A percentile compares a stretch with the other conserved stretches of the same genome.
Conservation (phyloP, 176 grass and related monocot genomes). For the Ampelocalamus luodianensis region DNA sequence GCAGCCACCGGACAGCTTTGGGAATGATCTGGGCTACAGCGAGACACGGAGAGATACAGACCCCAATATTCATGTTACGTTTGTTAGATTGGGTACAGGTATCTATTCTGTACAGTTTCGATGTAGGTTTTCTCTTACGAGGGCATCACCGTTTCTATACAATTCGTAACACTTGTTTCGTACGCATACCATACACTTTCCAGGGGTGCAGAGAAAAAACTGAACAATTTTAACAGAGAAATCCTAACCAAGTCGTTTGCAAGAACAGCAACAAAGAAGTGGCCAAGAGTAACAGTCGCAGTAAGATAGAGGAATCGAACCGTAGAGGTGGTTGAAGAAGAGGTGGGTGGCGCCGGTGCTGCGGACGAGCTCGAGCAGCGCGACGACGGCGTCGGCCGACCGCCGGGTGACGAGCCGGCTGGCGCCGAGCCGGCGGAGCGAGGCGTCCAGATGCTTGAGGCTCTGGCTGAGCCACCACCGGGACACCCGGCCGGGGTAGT, state of each 20-base stretch:
- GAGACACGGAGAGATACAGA: too few relatives aligned
- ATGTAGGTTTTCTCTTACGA: too few relatives aligned
- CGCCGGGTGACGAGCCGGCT: constrained; percentile 64
- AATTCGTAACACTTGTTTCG: too few relatives aligned
- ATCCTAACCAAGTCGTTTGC: neutral
- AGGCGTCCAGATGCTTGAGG: constrained; percentile 85
- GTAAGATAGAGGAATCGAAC: constrained; percentile 47
- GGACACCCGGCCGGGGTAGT: constrained; percentile 88
- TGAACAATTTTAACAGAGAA: neutral
- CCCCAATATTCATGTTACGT: too few relatives aligned
- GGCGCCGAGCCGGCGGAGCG: constrained; percentile 84
- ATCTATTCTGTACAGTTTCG: too few relatives aligned
- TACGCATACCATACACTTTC: too few relatives aligned
- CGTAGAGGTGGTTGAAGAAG: constrained; percentile 98
- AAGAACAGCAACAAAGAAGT: constrained; percentile 21
- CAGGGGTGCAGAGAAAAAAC: neutral
- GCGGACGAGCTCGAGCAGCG: constrained; percentile 75
- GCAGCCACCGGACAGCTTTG: too few relatives aligned
- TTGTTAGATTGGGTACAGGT: too few relatives aligned
- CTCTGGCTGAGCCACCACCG: constrained; percentile 96
- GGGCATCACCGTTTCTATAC: too few relatives aligned
- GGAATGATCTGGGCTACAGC: too few relatives aligned
- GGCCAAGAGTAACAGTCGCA: neutral
- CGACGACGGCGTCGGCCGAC: constrained; percentile 67
- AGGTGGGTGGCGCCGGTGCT: constrained; percentile 71